A percentile compares a stretch with the other conserved stretches of the same genome.
These are phyloP conservation scores for Tylopilus rubrobrunneus DNA, from an alignment of 768 basidiomycete species.

Conservation along the genomic window DNA sequence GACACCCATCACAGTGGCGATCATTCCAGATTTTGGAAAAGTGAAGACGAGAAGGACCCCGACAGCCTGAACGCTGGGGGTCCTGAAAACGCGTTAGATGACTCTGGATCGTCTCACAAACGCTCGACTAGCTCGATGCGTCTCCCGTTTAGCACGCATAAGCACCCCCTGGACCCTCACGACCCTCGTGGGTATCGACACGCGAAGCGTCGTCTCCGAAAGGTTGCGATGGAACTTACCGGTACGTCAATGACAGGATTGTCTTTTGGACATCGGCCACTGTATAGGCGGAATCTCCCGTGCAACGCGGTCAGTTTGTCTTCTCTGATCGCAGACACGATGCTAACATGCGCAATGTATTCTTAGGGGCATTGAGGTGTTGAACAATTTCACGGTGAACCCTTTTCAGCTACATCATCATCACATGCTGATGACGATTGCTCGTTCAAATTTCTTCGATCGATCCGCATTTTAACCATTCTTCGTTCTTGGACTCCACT, in stretches of 20 bases:
- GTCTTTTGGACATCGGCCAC: background rate
- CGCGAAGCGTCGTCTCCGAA: constrained; percentile 83
- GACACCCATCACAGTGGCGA: background rate
- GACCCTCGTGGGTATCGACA: constrained; percentile 77
- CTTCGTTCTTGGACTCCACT: background rate
- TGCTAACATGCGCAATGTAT: constrained; percentile 9
- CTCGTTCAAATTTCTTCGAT: background rate
- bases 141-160: background rate
- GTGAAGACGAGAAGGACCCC: background rate
- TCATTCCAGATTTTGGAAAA: background rate
- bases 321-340: background rate
- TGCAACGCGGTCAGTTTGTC: background rate
- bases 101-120: background rate
- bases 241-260: constrained; percentile 34
- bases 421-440: background rate
- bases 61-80: background rate
- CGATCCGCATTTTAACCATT: background rate
- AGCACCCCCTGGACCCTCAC: constrained; percentile 48
- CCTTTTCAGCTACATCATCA: background rate
- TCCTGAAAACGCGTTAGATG: background rate
- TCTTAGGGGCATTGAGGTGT: constrained; percentile 66
- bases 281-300: background rate
- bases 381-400: constrained; percentile 82
- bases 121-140: background rate
- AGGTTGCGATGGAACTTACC: constrained; percentile 88